phyloP scores from a whole-genome alignment of 2,329 filamentous ascomycete genomes.

The Aspergillus amoenus region DNA sequence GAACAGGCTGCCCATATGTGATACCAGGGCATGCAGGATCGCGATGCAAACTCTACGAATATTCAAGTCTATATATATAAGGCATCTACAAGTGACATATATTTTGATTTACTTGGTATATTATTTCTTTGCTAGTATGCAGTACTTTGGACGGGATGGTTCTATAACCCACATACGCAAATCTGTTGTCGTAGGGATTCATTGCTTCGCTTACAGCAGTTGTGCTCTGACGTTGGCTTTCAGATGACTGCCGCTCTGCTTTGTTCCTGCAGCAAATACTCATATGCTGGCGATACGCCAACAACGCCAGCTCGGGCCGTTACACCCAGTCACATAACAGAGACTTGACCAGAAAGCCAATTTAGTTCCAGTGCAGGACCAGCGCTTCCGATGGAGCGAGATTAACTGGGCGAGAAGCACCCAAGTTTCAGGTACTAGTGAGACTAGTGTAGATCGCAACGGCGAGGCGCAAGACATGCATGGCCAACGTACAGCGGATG shows the following conservation, averaged over 20 bases:
- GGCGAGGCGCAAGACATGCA: conserved; percentile 6
- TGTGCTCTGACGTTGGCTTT: background rate
- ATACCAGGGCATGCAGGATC: background rate
- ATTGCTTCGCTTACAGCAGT: background rate
- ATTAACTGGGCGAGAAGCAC: background rate
- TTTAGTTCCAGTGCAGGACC: conserved; percentile 5
- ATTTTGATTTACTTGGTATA: background rate
- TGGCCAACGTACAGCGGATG: background rate
- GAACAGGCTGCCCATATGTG: background rate
- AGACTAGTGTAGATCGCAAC: conserved; percentile 11
- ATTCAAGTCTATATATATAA: background rate
- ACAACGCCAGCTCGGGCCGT: background rate
- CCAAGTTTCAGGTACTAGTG: conserved; percentile 11
- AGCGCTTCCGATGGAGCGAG: conserved; percentile 1
- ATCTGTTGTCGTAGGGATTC: conserved; percentile 6
- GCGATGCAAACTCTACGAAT: background rate
- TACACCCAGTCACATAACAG: conserved; percentile 3
- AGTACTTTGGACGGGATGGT: background rate
- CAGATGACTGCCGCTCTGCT: background rate
- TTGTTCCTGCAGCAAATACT: conserved; percentile 1
- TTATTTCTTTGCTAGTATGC: background rate
- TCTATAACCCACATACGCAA: background rate
- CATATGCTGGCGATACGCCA: background rate
- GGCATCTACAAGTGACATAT: background rate
- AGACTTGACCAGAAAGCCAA: background rate